Evolutionary conservation across 2,329 filamentous ascomycete species (phyloP), one percentile per base, ranked within the genome.

Genomic region (Eutypella sp.): DNA sequence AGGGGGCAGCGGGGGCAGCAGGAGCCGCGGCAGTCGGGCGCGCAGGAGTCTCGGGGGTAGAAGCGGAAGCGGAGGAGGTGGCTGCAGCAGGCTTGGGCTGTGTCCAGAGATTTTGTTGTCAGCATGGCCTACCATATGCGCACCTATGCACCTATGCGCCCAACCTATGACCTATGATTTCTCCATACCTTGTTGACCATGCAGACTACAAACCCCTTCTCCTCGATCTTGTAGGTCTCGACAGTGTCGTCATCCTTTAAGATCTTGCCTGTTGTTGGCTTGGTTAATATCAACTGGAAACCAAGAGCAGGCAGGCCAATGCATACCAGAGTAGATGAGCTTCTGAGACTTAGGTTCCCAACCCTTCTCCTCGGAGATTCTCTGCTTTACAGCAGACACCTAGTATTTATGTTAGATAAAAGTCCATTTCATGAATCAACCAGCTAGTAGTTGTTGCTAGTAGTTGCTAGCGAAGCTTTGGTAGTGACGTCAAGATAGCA

Each of bases 161-260:
- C 52, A n/a, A n/a, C n/a, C n/a, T n/a, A n/a, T n/a, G n/a, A n/a
- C n/a, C n/a, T n/a, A n/a, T n/a, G n/a, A n/a, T n/a, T n/a, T n/a
- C n/a, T 24, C 18, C 68, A 52, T 74, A 95, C 91, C 87, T 97
- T 97, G 66, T 89, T 89, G 60, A 95, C 85, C 84, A 99, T 96
- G 74, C 93, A 99, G 50, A 99, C 93, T 61, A 99, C 90, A 67
- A 97, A 99, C 31, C 93, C 93, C 78, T 97, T 99, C 79, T 97
- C 93, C 71, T 99, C 92, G 53, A 99, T 97, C 72, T 89, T 96
- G 76, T 97, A 97, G 34, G 88, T 91, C 69, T 90, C 89, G 58
- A 99, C 87, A 2, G 91, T 96, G 65, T 96, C 93, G 51, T 90
- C 89, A 85, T 99, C 92, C 71, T 96, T 92, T 55, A 99, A 76